phyloP scores from a whole-genome alignment of 768 basidiomycete species.

The Mycena metata region DNA sequence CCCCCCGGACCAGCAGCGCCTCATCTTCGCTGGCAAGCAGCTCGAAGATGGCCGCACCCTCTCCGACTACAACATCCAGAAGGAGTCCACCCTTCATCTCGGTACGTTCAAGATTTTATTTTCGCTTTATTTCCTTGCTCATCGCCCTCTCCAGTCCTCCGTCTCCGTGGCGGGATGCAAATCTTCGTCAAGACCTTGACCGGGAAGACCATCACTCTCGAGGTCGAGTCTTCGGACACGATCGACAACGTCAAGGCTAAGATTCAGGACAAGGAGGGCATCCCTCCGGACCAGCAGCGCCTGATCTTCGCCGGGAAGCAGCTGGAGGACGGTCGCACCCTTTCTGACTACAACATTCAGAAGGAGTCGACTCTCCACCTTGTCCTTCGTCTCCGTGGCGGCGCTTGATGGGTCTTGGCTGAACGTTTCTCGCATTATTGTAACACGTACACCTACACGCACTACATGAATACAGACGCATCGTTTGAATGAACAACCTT shows the following conservation, averaged over 20 bases:
- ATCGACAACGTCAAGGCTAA: slow-evolving; percentile 85
- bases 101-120: too few relatives aligned
- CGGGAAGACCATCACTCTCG: slow-evolving; percentile 82
- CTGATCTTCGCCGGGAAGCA: slow-evolving; percentile 88
- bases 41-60: slow-evolving; percentile 94
- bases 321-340: slow-evolving; percentile 82
- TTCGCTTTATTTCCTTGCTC: too few relatives aligned
- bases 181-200: slow-evolving; percentile 81
- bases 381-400: slow-evolving; percentile 78
- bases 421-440: background rate
- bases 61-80: slow-evolving; percentile 87
- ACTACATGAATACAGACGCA: background rate
- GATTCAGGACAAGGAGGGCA: slow-evolving; percentile 87
- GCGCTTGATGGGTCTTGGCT: slow-evolving; percentile 48
- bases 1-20: slow-evolving; percentile 88
- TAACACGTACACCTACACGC: slow-evolving; percentile 23
- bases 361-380: slow-evolving; percentile 81
- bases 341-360: slow-evolving; percentile 84
- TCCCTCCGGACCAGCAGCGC: slow-evolving; percentile 83
- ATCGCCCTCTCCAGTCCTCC: too few relatives aligned
- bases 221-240: slow-evolving; percentile 82
- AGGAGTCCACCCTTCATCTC: slow-evolving; percentile 83
- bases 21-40: slow-evolving; percentile 96
- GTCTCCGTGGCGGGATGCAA: slow-evolving; percentile 80
- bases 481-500: slow-evolving; percentile 10